These are phyloP conservation scores for Colletotrichum zoysiae DNA, from an alignment of 2,329 filamentous ascomycete species.

Conservation along the genomic window DNA sequence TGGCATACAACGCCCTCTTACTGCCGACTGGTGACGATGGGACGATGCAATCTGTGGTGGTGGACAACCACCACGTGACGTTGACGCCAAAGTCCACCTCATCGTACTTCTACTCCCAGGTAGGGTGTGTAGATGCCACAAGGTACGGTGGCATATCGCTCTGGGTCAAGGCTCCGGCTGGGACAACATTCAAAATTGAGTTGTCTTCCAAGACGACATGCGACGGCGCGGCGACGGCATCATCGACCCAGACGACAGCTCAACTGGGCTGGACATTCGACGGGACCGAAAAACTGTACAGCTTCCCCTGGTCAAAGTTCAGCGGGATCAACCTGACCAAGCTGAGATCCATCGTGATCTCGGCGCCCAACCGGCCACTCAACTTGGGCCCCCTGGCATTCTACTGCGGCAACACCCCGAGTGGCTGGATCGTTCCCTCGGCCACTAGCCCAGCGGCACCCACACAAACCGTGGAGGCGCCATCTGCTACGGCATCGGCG, in stretches of 20 bases:
- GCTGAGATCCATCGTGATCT: constrained; percentile 65
- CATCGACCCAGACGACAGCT: constrained; percentile 55
- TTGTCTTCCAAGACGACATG: constrained; percentile 62
- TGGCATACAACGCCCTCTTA: constrained; percentile 70
- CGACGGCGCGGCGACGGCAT: constrained; percentile 53
- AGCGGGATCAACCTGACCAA: constrained; percentile 63
- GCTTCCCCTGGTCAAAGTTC: constrained; percentile 67
- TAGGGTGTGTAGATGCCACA: constrained; percentile 65
- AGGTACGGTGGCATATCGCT: constrained; percentile 69
- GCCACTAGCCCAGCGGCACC: constrained; percentile 56
- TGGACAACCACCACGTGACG: constrained; percentile 64
- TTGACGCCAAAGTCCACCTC: constrained; percentile 61
- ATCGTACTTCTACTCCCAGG: constrained; percentile 70
- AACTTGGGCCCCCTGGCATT: constrained; percentile 69
- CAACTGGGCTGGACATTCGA: constrained; percentile 72
- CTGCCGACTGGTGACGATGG: constrained; percentile 68
- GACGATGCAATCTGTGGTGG: constrained; percentile 67
- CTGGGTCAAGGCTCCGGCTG: constrained; percentile 65
- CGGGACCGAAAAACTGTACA: constrained; percentile 70
- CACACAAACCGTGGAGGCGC: constrained; percentile 63
- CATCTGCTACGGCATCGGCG: constrained; percentile 59
- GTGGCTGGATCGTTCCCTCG: constrained; percentile 62
- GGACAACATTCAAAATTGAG: constrained; percentile 65
- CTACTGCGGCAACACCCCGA: constrained; percentile 66
- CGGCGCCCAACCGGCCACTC: constrained; percentile 58